Evolutionary conservation across 768 basidiomycete species (phyloP).

Genomic region (Coprinellus micaceus): DNA sequence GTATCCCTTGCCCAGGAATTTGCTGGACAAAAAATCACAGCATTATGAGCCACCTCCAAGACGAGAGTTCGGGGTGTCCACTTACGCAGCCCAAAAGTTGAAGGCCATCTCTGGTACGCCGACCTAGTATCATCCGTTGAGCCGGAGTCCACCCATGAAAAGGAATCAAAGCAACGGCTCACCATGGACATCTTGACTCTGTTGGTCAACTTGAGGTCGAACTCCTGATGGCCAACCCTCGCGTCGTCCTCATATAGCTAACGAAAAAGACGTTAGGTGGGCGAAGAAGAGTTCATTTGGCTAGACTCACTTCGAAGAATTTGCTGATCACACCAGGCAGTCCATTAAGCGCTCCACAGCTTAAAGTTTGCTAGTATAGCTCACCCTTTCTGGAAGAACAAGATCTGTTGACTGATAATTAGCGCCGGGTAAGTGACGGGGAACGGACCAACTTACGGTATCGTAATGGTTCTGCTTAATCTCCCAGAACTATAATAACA

Average conservation of each 20-base stretch:
- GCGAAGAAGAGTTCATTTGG: not conserved
- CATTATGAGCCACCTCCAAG: too few relatives aligned
- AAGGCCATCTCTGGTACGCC: slow-evolving; percentile 94
- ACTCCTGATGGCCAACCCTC: slow-evolving; percentile 86
- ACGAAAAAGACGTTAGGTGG: slow-evolving; percentile 9
- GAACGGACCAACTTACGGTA: slow-evolving; percentile 49
- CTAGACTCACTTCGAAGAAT: slow-evolving; percentile 62
- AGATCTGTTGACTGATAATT: slow-evolving; percentile 41
- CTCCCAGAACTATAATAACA: slow-evolving; percentile 62
- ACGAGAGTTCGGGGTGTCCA: too few relatives aligned
- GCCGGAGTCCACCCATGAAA: not conserved
- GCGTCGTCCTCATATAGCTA: slow-evolving; percentile 96
- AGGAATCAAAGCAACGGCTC: slow-evolving; percentile 12
- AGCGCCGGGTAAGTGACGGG: slow-evolving; percentile 14
- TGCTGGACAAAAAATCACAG: slow-evolving; percentile 36
- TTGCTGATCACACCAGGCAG: slow-evolving; percentile 42
- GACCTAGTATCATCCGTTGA: slow-evolving; percentile 45
- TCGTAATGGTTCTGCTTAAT: slow-evolving; percentile 98
- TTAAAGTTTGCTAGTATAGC: slow-evolving; percentile 4
- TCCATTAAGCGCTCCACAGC: not conserved
- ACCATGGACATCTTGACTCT: slow-evolving; percentile 99
- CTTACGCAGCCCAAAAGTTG: slow-evolving; percentile 87
- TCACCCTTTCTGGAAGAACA: slow-evolving; percentile 99
- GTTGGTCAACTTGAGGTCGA: slow-evolving; percentile 88
- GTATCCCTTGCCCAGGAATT: slow-evolving; percentile 85